Base-by-base conservation (phyloP, 768 basidiomycete species). In the Pleurotus pulmonarius region DNA sequence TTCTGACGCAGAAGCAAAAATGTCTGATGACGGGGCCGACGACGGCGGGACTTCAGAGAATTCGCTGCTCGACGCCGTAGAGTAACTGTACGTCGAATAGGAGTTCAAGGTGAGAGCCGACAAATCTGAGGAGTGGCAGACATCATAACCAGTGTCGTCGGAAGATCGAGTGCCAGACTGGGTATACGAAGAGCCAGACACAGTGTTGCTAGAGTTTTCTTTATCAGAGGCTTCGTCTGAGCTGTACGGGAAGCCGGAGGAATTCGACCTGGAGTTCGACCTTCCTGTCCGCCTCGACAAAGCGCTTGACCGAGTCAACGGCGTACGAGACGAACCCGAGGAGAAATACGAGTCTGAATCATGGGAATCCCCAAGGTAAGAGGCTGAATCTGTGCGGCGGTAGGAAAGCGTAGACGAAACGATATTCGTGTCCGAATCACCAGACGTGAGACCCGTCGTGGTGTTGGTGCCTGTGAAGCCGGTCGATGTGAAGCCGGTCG, bases 301-400 rank as follows among this genome's bases (percentile, higher is more conserved):
- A 39, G 77, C 87, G 13, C 81, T 69, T 0, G 82, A 79, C 20
- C 88, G 75, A 6, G 85, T 81, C 16, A 90, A 72, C 1, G 72
- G 70, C 1, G 85, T 82, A 3, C 84, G 77, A 0, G 85, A 81
- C 0, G 76, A 73, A 26, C 71, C 73, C 1, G 73, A 63, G 5
- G 85, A 81, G 0, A 76, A 73, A 26, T 72, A 74, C 1, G 73
- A 63, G 5, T 64, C 65, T 0, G 71, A 71, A 40, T 65, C 78
- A 49, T 80, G 80, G 5, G 83, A 83, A 59, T 83, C 82, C 1
- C 82, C 81, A 5, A 84, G 68, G 53, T 80, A 76, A 1, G 86
- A 86, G 1, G 77, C 77, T 12, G 83, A 81, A 16, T 78, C 75
- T 7, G 81, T 75, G 9, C 81, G 70, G 5, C 81, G 69, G 52